These are phyloP conservation scores for Kodamaea neixiangensis DNA, from an alignment of 805 yeast genomes.

Conservation along the genomic window DNA sequence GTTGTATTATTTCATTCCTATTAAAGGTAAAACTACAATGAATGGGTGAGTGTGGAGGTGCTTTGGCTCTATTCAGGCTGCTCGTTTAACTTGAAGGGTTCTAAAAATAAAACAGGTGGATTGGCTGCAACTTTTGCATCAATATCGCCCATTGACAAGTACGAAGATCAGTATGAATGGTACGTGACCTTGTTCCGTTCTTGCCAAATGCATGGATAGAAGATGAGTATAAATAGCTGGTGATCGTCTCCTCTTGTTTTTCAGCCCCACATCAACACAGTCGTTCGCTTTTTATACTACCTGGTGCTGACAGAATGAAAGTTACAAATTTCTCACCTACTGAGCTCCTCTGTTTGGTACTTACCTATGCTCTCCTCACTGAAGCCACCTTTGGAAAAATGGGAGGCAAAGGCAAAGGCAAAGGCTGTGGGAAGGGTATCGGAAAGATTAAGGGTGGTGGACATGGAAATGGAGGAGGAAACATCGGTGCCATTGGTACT, in stretches of 20 bases:
- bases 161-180: background rate
- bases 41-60: background rate
- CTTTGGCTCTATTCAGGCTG: background rate
- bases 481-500: background rate
- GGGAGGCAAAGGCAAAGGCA: background rate
- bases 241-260: background rate
- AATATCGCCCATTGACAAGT: background rate
- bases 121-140: constrained; percentile 1
- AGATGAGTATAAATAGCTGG: background rate
- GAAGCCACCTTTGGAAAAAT: background rate
- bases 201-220: no score
- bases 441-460: no score
- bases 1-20: no score
- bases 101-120: background rate
- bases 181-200: background rate
- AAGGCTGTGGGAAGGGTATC: no score
- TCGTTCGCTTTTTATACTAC: background rate
- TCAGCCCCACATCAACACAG: background rate
- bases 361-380: background rate
- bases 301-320: background rate
- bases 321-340: background rate
- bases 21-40: background rate
- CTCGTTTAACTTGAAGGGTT: background rate
- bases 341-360: constrained; percentile 6
- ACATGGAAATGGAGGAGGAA: background rate